These are phyloP conservation scores for Cyberlindnera americana DNA, from an alignment of 805 yeast species.

Conservation along the genomic window DNA sequence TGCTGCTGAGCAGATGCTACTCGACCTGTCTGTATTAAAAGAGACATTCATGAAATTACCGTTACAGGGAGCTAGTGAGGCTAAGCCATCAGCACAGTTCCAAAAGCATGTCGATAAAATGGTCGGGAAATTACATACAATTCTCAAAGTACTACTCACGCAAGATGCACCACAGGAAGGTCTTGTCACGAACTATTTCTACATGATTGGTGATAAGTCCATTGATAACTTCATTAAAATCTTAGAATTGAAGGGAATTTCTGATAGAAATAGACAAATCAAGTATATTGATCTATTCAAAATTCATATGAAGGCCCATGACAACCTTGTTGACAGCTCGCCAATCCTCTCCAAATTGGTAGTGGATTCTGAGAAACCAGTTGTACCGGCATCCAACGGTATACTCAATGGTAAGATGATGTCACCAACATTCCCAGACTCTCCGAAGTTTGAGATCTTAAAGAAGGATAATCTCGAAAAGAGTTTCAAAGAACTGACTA, in stretches of 20 bases:
- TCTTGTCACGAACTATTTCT: slow-evolving; percentile 62
- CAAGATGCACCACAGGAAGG: slow-evolving; percentile 62
- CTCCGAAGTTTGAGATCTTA: slow-evolving; percentile 28
- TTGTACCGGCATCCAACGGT: slow-evolving; percentile 10
- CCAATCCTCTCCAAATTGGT: slow-evolving; percentile 25
- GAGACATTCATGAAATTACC: slow-evolving; percentile 38
- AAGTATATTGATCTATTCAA: slow-evolving; percentile 26
- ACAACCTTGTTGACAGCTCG: slow-evolving; percentile 25
- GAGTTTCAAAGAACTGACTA: slow-evolving; percentile 35
- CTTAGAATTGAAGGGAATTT: slow-evolving; percentile 57
- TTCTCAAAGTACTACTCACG: slow-evolving; percentile 67
- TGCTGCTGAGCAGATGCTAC: slow-evolving; percentile 73
- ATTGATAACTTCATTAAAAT: slow-evolving; percentile 61
- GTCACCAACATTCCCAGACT: slow-evolving; percentile 20
- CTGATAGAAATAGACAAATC: slow-evolving; percentile 20
- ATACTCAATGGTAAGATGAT: slow-evolving; percentile 12
- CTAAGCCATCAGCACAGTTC: slow-evolving; percentile 29
- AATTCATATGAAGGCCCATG: slow-evolving; percentile 27
- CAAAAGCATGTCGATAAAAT: slow-evolving; percentile 42
- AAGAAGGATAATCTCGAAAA: slow-evolving; percentile 32
- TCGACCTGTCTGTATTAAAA: slow-evolving; percentile 69
- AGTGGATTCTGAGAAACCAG: slow-evolving; percentile 11
- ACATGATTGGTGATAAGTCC: slow-evolving; percentile 61
- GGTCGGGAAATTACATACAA: slow-evolving; percentile 47
- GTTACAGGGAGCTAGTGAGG: slow-evolving; percentile 14